Evolutionary conservation across 2,329 filamentous ascomycete genomes (phyloP), one percentile per base, ranked within the genome.

Genomic region (Lecanicillium sp.): DNA sequence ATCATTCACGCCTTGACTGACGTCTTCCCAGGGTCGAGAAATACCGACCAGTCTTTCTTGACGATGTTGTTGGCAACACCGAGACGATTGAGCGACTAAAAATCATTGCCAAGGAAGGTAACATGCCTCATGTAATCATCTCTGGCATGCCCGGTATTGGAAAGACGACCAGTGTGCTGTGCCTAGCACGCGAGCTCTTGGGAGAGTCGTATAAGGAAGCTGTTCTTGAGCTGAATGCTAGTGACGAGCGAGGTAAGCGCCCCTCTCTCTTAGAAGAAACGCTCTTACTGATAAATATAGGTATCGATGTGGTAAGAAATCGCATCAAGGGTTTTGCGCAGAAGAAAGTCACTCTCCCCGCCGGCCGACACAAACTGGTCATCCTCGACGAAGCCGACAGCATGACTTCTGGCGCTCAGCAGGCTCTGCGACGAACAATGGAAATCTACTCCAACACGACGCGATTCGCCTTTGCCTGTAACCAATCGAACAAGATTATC

Each of bases 91-190:
- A 96, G 62, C 84, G 92, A 40, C 70, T 98, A 52, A 96, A 96
- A 59, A 96, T 98, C 54, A 96, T 98, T 52, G 89, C 92, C 33
- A 92, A 89, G 62, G 92, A 96, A 66, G 92, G 92, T 51, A 98
- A 98, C 65, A 95, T 98, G 89, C 92, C 92, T 3, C 92, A 98
- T 64, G 79, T 98, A 55, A 96, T 98, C 63, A 96, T 98, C 54
- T 95, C 87, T n/a, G 92, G 92, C 43, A 96, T 95, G 88, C 92
- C 92, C 15, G 92, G 92, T 56, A 98, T 96, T 55, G 92, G 92
- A 62, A 98, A 98, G 70, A 98, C 92, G 4, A 96, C 92, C 1
- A 95, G 88, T 40, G 82, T 98, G 40, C 69, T 96, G 44, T 96
- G 92, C 58, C 77, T 98, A 33, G 92, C 92, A 14, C 78, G 90